A percentile compares a stretch with the other conserved stretches of the same genome.
Evolutionary conservation across 2,329 filamentous ascomycete species (phyloP).

Genomic region (Huntiella moniliformis): DNA sequence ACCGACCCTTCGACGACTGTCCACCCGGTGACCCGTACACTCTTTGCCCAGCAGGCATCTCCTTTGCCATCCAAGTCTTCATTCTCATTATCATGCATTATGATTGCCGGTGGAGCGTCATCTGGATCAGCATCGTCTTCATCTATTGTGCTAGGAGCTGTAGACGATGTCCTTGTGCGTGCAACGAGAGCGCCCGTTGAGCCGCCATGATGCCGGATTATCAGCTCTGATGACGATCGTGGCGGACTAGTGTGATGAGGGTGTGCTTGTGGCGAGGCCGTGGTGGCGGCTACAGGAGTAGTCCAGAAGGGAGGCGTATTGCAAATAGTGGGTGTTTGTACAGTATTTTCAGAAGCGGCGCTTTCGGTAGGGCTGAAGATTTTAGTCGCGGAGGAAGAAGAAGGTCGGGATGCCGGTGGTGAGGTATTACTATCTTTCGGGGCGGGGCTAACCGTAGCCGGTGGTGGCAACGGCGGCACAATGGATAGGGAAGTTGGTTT

Average conservation of each 20-base stretch:
- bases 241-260: not conserved
- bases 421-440: not conserved
- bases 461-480: conserved; percentile 4
- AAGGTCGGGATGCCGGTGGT: not conserved
- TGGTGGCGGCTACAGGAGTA: not conserved
- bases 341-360: conserved; percentile 5
- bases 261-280: not conserved
- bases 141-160: not conserved
- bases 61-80: conserved; percentile 31
- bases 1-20: conserved; percentile 37
- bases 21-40: conserved; percentile 39
- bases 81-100: conserved; percentile 42
- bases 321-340: conserved; percentile 6
- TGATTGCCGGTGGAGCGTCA: conserved; percentile 30
- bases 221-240: not conserved
- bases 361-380: conserved; percentile 8
- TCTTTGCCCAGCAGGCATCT: conserved; percentile 45
- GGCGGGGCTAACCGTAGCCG: not conserved
- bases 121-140: not conserved
- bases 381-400: conserved; percentile 1
- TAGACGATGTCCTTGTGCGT: not conserved
- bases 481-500: conserved; percentile 5
- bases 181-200: not conserved
- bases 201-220: conserved; percentile 1
- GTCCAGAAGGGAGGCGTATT: conserved; percentile 9